Evolutionary conservation across 441 rosid genomes (phyloP).

Genomic region (Brassica balearica): DNA sequence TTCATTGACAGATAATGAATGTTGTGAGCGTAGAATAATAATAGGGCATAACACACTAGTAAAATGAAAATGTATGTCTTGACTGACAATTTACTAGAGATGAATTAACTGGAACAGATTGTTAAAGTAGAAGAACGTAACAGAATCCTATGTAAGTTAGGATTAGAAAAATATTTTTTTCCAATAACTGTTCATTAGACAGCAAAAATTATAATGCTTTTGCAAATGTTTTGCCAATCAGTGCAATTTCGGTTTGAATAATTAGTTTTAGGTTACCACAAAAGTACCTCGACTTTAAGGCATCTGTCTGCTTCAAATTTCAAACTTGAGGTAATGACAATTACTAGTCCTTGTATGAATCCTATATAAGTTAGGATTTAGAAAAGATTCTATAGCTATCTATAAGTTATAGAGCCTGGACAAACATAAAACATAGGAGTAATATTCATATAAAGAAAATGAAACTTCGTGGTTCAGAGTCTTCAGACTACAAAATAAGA

Average conservation of each 20-base stretch:
- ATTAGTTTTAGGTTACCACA: too few relatives aligned
- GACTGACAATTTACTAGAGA: neutral
- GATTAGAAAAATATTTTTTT: too few relatives aligned
- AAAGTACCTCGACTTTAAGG: too few relatives aligned
- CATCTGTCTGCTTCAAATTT: too few relatives aligned
- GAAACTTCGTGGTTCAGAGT: slow-evolving; percentile 8
- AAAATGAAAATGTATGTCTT: neutral
- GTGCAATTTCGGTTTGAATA: too few relatives aligned
- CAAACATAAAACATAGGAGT: neutral
- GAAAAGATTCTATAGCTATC: neutral
- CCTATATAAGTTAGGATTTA: neutral
- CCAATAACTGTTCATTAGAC: too few relatives aligned
- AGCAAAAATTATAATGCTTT: too few relatives aligned
- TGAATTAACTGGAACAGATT: neutral
- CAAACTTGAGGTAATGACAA: too few relatives aligned
- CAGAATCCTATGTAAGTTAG: neutral
- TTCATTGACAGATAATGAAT: neutral
- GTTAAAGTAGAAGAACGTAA: neutral
- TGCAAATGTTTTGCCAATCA: too few relatives aligned
- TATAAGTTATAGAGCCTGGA: neutral
- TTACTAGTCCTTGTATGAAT: neutral
- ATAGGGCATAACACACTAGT: neutral
- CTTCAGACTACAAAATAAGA: slow-evolving; percentile 3
- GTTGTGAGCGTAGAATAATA: neutral
- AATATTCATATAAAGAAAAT: neutral